A percentile compares a stretch with the other conserved stretches of the same genome.
These are phyloP conservation scores for Diplocarpon mali DNA, from an alignment of 2,329 filamentous ascomycete species.

Conservation along the genomic window DNA sequence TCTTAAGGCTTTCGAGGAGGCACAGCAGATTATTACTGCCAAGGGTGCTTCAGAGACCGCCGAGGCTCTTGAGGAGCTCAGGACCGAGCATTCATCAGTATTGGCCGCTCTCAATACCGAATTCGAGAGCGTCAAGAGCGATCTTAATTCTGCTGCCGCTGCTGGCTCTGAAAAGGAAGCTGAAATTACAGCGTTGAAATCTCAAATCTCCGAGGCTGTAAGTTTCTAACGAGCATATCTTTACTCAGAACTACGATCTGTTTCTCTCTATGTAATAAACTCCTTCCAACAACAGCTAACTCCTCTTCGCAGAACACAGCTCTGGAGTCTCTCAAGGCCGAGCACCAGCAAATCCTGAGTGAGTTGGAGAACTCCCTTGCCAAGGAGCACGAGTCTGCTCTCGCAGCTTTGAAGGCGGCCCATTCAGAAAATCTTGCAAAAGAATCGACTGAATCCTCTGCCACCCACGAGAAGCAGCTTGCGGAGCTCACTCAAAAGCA, in stretches of 20 bases:
- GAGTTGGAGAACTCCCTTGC: slow-evolving; percentile 38
- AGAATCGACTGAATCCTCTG: slow-evolving; percentile 33
- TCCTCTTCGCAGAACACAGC: slow-evolving; percentile 14
- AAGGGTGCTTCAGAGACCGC: slow-evolving; percentile 29
- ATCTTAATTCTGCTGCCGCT: slow-evolving; percentile 26
- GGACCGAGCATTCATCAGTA: slow-evolving; percentile 29
- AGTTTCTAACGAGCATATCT: neutral
- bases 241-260: neutral
- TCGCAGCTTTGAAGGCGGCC: slow-evolving; percentile 41
- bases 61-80: slow-evolving; percentile 32
- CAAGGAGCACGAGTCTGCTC: slow-evolving; percentile 38
- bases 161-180: slow-evolving; percentile 29
- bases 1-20: slow-evolving; percentile 24
- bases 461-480: slow-evolving; percentile 37
- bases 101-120: slow-evolving; percentile 28
- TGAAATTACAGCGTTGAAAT: slow-evolving; percentile 24
- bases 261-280: neutral
- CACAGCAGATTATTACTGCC: slow-evolving; percentile 19
- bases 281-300: neutral
- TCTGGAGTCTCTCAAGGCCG: slow-evolving; percentile 23
- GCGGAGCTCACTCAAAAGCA: slow-evolving; percentile 40
- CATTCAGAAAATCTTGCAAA: slow-evolving; percentile 39
- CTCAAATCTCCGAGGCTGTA: slow-evolving; percentile 31
- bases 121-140: slow-evolving; percentile 38
- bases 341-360: slow-evolving; percentile 32